phyloP scores from a whole-genome alignment of 495 filamentous ascomycete genomes.

The Hypoxylon subgilvum region DNA sequence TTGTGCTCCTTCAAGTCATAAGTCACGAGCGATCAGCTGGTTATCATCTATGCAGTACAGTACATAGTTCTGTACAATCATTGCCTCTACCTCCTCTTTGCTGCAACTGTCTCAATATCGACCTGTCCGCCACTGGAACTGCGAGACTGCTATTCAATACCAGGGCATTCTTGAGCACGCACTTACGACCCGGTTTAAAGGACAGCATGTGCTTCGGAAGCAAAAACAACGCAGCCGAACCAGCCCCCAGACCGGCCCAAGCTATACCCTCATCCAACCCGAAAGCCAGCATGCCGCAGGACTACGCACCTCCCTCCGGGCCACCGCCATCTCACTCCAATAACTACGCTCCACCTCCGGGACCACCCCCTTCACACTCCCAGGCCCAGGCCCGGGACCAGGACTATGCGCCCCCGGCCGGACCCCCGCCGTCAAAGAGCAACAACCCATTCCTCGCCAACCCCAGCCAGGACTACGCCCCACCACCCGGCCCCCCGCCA shows the following conservation, averaged over 20 bases:
- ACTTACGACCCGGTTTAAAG: neutral
- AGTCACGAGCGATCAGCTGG: too few species aligned
- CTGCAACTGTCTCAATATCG: too few species aligned
- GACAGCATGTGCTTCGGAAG: conserved; percentile 54
- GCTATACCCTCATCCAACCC: conserved; percentile 36
- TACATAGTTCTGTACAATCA: too few species aligned
- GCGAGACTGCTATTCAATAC: too few species aligned
- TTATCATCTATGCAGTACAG: too few species aligned
- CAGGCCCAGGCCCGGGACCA: conserved; percentile 43
- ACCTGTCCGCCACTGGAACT: too few species aligned
- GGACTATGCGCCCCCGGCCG: conserved; percentile 39
- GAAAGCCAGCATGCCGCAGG: conserved; percentile 27
- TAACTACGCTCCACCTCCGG: conserved; percentile 41
- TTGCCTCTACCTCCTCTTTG: too few species aligned
- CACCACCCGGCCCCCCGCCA: conserved; percentile 46
- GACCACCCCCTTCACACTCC: conserved; percentile 47
- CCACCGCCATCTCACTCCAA: conserved; percentile 44
- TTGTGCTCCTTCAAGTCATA: too few species aligned
- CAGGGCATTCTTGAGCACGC: too few species aligned
- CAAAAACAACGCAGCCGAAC: conserved; percentile 43
- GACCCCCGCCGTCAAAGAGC: conserved; percentile 40
- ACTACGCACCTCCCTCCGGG: conserved; percentile 42
- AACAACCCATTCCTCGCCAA: conserved; percentile 10
- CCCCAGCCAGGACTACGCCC: conserved; percentile 23
- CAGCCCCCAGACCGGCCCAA: conserved; percentile 39